Base-by-base conservation (phyloP, 371 early-diverging fungal species). In the Mortierella sp. region DNA sequence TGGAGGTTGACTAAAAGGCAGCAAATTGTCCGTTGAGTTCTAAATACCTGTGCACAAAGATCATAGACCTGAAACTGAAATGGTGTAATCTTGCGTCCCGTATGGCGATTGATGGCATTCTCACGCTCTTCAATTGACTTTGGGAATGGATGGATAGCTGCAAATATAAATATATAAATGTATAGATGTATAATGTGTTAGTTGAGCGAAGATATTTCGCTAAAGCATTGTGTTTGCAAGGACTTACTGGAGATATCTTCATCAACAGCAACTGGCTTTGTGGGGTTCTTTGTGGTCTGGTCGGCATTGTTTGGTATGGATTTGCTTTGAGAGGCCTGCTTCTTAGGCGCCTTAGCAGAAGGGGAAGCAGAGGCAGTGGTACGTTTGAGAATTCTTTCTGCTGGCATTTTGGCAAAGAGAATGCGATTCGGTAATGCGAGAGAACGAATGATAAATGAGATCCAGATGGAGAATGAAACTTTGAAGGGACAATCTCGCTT, bases 1-100 rank as follows among this genome's bases (percentile, higher is more conserved):
- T 2, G n/a, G 22, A 0, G 19, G 2, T 23, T 35, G 53, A 55
- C 28, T 47, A 53, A 51, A 28, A 23, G 28, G 12, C 19, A 3
- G 8, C 17, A 47, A 43, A 47, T 32, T 12, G 43, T 13, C 17
- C 47, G n/a, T n/a, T n/a, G 8, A 47, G n/a, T 4, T 4, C 17
- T n/a, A 47, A 47, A 47, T 85, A 85, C 86, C 82, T 92, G 90
- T 2, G 90, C 83, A 72, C 92, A 91, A 9, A 89, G 83, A 53
- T 91, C 91, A 68, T 90, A 94, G 43, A 94, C 94, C 34, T 85
- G 83, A 78, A 86, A 91, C 72, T 94, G 93, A 68, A 94, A 94
- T 29, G 84, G 85, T 0, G 94, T 93, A 9, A 92, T 76, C 19
- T 80, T 83, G 49, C 88, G 88, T 2, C 81, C 83, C 2, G 92